Conservation (phyloP, 192 early-diverging fungal genomes). For the Coemansia sp. region DNA sequence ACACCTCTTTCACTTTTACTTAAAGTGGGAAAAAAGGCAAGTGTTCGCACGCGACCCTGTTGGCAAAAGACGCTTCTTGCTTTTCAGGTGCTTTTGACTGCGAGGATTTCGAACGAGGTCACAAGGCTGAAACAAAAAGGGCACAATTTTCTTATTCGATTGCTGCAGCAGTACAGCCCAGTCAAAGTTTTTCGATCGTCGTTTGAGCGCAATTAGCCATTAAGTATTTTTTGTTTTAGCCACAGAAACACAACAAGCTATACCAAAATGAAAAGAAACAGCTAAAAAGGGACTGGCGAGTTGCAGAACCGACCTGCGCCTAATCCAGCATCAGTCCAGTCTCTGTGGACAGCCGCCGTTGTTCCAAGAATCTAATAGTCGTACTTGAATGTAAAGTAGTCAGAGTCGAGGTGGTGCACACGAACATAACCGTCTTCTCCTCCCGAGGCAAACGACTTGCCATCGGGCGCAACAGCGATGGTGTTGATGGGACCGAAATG, state of each 20-base stretch:
- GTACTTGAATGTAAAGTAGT: constrained; percentile 93
- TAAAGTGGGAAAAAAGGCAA: background rate
- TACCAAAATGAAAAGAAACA: too few relatives aligned
- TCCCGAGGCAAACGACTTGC: constrained; percentile 90
- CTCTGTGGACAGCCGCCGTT: background rate
- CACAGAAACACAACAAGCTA: too few relatives aligned
- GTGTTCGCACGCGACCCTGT: background rate
- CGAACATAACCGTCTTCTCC: constrained; percentile 99
- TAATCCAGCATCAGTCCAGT: background rate
- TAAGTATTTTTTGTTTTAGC: too few relatives aligned
- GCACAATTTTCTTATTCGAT: too few relatives aligned
- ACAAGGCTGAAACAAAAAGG: too few relatives aligned
- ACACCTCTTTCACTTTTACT: background rate
- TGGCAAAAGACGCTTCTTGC: too few relatives aligned
- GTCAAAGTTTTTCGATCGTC: too few relatives aligned
- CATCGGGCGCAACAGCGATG: constrained; percentile 93
- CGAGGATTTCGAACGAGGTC: too few relatives aligned
- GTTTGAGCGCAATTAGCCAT: too few relatives aligned
- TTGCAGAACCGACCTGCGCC: background rate
- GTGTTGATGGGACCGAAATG: constrained; percentile 99
- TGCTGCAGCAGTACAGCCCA: too few relatives aligned
- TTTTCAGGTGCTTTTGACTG: too few relatives aligned
- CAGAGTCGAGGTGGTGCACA: constrained; percentile 92
- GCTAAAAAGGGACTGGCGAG: too few relatives aligned
- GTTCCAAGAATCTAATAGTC: constrained; percentile 30